A percentile compares a stretch with the other conserved stretches of the same genome.
Evolutionary conservation across 768 basidiomycete species (phyloP).

Genomic region (Tulasnella sp.): DNA sequence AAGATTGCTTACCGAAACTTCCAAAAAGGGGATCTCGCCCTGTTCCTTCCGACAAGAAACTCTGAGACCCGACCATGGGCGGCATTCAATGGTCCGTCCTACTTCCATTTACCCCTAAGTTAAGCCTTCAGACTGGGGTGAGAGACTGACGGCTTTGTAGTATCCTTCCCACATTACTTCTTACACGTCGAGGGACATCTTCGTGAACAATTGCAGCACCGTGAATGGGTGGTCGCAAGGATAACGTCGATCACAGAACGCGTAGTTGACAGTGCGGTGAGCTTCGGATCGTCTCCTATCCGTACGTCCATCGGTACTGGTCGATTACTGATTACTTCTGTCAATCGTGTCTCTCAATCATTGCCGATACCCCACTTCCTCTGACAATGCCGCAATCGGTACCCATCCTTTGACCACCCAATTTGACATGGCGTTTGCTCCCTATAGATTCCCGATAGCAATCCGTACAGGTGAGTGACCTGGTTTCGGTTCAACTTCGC

Average conservation of each 20-base stretch:
- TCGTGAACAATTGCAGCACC: conserved; percentile 76
- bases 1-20: conserved; percentile 97
- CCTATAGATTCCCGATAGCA: conserved; percentile 61
- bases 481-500: background rate
- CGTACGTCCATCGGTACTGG: background rate
- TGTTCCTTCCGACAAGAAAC: conserved; percentile 93
- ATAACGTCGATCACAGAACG: conserved; percentile 82
- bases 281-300: conserved; percentile 18
- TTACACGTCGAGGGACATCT: conserved; percentile 77
- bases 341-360: background rate
- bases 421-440: background rate
- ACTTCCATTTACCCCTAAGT: background rate
- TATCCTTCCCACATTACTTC: conserved; percentile 97
- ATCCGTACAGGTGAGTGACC: conserved; percentile 54
- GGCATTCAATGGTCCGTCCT: conserved; percentile 83
- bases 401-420: background rate
- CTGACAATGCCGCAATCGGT: background rate
- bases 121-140: background rate
- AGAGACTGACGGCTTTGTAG: conserved; percentile 30
- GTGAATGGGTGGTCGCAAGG: conserved; percentile 92
- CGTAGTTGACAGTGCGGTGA: conserved; percentile 67
- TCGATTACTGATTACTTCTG: background rate
- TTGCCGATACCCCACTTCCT: background rate
- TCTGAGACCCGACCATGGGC: conserved; percentile 93
- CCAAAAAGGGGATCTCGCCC: conserved; percentile 83